Evolutionary conservation across 2,329 filamentous ascomycete species (phyloP), one percentile per base, ranked within the genome.

Genomic region (Cadophora luteo-olivacea): DNA sequence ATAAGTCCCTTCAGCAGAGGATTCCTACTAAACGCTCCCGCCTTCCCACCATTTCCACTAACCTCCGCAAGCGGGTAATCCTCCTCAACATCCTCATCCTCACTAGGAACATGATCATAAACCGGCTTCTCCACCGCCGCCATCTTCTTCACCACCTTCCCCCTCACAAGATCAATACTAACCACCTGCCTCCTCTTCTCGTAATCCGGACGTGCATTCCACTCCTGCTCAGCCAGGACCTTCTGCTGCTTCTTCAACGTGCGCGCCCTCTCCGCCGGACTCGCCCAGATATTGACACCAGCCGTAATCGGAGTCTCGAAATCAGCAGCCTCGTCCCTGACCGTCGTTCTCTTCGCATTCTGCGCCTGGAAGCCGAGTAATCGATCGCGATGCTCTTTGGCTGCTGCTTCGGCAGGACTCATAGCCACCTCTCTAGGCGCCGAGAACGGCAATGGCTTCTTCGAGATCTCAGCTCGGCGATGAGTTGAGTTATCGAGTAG

Each of bases 401-500:
- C 89, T 36, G 85, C 85, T 48, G 82, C 81, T 9, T 77, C 77
- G 1, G 76, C 77, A 0, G 73, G 73, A 51, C 69, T 75, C 68
- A 76, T 73, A 3, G 55, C 66, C 3, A 72, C 68, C 4, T 63
- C 66, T 63, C 83, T 81, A 60, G 84, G 81, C 65, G 82, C 82
- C 0, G 85, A 82, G 72, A 92, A 92, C 0, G 89, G 86, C 2
- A 86, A 83, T 0, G 89, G 87, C 4, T 84, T 84, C 64, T 84
- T 83, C 4, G 87, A 84, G 6, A 92, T 85, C 14, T 93, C 91
- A 0, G 91, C 85, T 32, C 85, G 86, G 64, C 85, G 87, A 75
- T 94, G 87, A 0, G 86, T 82, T 1, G 88, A 88, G 66, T 94
- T 92, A 79, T 97, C 93, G 1, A 87, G 89, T 0, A 90, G 89